Conservation (phyloP, 2,329 filamentous ascomycete genomes). For the Thelonectria blattea region DNA sequence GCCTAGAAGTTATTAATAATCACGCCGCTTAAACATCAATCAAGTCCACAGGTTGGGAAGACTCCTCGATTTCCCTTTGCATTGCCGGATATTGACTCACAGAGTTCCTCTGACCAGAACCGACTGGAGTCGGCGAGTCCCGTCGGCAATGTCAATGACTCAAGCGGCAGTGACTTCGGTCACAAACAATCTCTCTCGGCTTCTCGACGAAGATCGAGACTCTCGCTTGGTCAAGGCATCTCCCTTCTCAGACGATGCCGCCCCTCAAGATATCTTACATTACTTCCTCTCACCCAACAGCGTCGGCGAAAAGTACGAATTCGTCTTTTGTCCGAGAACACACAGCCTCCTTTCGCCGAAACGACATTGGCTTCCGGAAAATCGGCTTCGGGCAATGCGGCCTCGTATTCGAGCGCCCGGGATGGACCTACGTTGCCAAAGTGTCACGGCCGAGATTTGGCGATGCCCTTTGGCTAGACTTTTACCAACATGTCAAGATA, state of each 20-base stretch:
- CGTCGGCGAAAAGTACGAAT: not conserved
- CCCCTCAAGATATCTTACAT: not conserved
- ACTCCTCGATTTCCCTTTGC: not conserved
- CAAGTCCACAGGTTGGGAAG: not conserved
- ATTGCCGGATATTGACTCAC: not conserved
- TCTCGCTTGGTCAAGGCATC: not conserved
- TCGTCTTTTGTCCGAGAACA: not conserved
- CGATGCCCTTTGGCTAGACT: conserved; percentile 30
- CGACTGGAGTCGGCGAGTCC: no score
- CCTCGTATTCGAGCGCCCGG: conserved; percentile 31
- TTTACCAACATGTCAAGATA: conserved; percentile 26
- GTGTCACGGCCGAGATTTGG: conserved; percentile 28
- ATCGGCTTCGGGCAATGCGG: conserved; percentile 40
- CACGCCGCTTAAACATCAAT: not conserved
- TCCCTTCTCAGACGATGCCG: not conserved
- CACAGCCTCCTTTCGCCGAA: not conserved
- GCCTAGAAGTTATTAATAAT: not conserved
- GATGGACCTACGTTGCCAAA: conserved; percentile 29
- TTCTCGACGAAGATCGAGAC: not conserved
- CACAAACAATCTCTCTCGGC: not conserved
- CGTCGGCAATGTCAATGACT: not conserved
- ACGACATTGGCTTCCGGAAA: conserved; percentile 20
- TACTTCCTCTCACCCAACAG: not conserved
- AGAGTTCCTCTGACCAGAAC: not conserved
- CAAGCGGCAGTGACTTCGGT: not conserved